Conservation (phyloP, 129 eudicot species). For the Flaveria sonorensis region DNA sequence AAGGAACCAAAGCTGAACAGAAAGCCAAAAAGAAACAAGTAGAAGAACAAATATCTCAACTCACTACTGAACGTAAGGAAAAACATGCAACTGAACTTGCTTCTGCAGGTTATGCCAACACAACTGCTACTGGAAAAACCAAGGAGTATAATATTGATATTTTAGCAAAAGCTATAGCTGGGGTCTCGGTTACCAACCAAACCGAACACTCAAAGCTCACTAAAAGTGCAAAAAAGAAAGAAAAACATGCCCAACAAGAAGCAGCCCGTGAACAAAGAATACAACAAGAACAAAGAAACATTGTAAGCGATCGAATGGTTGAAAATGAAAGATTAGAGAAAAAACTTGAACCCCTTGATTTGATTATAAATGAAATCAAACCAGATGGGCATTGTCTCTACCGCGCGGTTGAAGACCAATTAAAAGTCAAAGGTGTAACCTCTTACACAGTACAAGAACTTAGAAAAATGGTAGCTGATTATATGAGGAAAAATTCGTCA, state of each 20-base stretch:
- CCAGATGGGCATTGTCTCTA: conserved; percentile 97
- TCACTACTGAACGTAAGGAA: conserved; percentile 68
- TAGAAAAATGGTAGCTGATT: conserved; percentile 78
- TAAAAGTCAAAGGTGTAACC: conserved; percentile 54
- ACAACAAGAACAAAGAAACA: conserved; percentile 79
- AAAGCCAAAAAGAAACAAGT: conserved; percentile 96
- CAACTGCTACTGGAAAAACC: conserved; percentile 33
- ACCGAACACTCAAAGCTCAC: conserved; percentile 66
- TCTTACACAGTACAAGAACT: conserved; percentile 69
- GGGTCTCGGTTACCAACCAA: conserved; percentile 57
- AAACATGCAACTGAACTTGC: conserved; percentile 79
- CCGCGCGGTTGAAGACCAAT: conserved; percentile 89
- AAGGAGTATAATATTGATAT: conserved; percentile 38
- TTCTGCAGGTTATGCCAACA: conserved; percentile 58
- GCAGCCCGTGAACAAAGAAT: conserved; percentile 93
- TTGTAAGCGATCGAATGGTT: conserved; percentile 60
- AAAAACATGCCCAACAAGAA: conserved; percentile 84
- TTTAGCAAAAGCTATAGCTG: conserved; percentile 84
- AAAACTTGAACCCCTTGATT: conserved; percentile 75
- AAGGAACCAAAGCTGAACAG: conserved; percentile 97
- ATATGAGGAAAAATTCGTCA: conserved; percentile 64
- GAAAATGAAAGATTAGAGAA: conserved; percentile 65
- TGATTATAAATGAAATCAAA: conserved; percentile 64
- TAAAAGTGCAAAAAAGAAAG: conserved; percentile 77
- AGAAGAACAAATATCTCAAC: conserved; percentile 72